phyloP scores from a whole-genome alignment of 2,329 filamentous ascomycete species.

The Pseudogymnoascus sp. region DNA sequence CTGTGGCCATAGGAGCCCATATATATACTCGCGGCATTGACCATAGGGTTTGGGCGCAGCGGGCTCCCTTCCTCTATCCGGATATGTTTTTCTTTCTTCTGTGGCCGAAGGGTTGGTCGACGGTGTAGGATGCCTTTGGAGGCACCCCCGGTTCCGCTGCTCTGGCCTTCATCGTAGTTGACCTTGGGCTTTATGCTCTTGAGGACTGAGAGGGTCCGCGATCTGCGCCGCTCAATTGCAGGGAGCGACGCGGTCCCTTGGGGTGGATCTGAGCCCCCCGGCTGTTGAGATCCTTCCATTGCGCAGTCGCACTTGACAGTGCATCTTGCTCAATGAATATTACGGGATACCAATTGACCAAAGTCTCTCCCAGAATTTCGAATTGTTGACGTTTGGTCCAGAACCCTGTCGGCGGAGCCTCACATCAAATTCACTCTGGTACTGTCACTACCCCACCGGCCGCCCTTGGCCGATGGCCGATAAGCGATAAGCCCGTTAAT shows the following conservation, averaged over 20 bases:
- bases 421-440: background rate
- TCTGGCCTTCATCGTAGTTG: background rate
- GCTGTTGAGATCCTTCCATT: constrained; percentile 5
- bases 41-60: constrained; percentile 15
- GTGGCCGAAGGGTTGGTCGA: constrained; percentile 11
- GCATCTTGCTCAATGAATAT: background rate
- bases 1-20: constrained; percentile 26
- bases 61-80: constrained; percentile 19
- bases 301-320: background rate
- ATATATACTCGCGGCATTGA: constrained; percentile 25
- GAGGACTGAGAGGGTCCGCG: background rate
- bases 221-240: background rate
- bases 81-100: constrained; percentile 21
- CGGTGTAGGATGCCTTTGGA: constrained; percentile 18
- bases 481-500: constrained; percentile 4
- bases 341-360: background rate
- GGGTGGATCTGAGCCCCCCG: background rate
- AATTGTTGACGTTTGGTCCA: background rate
- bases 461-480: background rate
- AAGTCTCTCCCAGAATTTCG: background rate
- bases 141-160: background rate
- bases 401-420: background rate
- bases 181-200: background rate
- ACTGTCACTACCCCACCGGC: background rate
- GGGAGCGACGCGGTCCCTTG: background rate